Evolutionary conservation across 2,329 filamentous ascomycete genomes (phyloP).

Genomic region (Periconia digitata): DNA sequence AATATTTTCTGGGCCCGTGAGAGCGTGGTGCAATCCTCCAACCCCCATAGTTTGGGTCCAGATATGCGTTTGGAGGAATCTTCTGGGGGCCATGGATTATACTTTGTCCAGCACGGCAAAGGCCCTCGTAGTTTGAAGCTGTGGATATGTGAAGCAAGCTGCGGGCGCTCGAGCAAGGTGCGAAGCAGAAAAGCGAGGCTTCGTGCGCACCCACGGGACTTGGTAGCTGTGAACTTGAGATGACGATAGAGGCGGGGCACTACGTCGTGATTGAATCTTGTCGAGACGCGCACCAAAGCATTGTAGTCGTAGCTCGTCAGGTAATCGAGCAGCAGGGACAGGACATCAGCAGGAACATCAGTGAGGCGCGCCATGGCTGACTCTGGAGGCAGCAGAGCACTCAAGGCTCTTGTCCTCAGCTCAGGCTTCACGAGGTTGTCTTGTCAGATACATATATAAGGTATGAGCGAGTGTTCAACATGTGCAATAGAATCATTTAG

Average conservation of each 20-base stretch:
- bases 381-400: background rate
- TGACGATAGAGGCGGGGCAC: constrained; percentile 20
- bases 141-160: constrained; percentile 14
- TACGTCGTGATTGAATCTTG: constrained; percentile 12
- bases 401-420: background rate
- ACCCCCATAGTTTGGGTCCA: constrained; percentile 22
- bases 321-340: constrained; percentile 15
- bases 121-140: constrained; percentile 18
- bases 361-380: constrained; percentile 18
- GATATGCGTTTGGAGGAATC: constrained; percentile 6
- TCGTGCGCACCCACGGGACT: constrained; percentile 20
- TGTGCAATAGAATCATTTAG: too few relatives aligned
- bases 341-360: constrained; percentile 17
- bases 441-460: too few relatives aligned
- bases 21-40: constrained; percentile 18
- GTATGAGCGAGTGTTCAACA: too few relatives aligned
- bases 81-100: constrained; percentile 21
- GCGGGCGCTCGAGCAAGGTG: constrained; percentile 23
- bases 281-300: constrained; percentile 17
- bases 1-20: constrained; percentile 19
- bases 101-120: constrained; percentile 20
- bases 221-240: constrained; percentile 20
- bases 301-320: constrained; percentile 16
- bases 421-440: too few relatives aligned
- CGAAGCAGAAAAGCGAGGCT: constrained; percentile 22